Base-by-base conservation (phyloP, 2,329 filamentous ascomycete genomes). In the Coccinonectria pachysandricola region DNA sequence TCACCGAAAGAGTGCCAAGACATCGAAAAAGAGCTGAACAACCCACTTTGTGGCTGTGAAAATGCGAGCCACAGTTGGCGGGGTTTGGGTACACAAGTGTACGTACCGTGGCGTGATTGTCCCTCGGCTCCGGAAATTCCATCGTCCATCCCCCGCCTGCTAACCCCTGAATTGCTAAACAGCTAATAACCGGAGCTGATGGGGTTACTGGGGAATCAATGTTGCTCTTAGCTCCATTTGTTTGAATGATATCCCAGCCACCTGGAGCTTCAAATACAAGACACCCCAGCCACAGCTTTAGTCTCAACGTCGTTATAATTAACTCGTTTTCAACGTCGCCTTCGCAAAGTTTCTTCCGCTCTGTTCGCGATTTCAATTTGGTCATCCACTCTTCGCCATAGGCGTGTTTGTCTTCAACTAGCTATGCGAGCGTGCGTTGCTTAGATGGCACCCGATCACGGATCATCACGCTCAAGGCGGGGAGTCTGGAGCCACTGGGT, bases 401-500 rank as follows among this genome's bases (percentile, higher is more conserved):
- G 40, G 33, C 38, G 20, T 32, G 25, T 11, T 36, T 32, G 29
- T 29, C 35, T 40, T 28, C 33, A 32, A 33, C 32, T 35, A 43
- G 52, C 48, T 28, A 57, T 57, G 54, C 52, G 48, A 51, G 42
- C 51, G 39, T 37, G 34, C 33, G 40, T 33, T 37, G 43, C 38
- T 34, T 60, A 57, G 51, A 76, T 75, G 71, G 71, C 71, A 49
- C 64, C 65, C 68, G 73, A 81, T 61, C 57, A 60, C 45, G 53
- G 59, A 46, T 62, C 68, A 46, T 72, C 72, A 45, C 64, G 68
- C 53, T 67, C 68, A 62, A 65, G 71, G 58, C 64, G 69, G 54
- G 64, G 68, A 51, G 68, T 74, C 41, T 72, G 83, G 59, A 72
- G 78, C 48, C 88, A 92, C 60, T 95, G 87, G 84, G 73, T 94